Conservation (phyloP, 1,139 yeast genomes). For the Candida sp. region DNA sequence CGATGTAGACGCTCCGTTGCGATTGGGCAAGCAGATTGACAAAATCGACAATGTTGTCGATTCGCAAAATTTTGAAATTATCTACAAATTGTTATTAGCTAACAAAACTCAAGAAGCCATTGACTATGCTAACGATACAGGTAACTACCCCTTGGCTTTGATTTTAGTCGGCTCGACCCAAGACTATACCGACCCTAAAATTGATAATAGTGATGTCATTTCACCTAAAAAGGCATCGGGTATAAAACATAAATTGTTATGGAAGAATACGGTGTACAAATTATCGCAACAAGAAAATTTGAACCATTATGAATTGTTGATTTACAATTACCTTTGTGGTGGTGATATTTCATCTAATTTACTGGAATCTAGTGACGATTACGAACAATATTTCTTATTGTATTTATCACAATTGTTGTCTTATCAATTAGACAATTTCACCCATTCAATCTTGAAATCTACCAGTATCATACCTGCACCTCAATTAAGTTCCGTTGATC, state of each 20-base stretch:
- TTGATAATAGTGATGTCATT: slow-evolving; percentile 36
- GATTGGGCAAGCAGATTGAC: slow-evolving; percentile 38
- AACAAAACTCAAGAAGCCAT: slow-evolving; percentile 61
- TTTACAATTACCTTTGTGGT: slow-evolving; percentile 67
- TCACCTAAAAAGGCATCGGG: slow-evolving; percentile 45
- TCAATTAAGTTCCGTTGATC: slow-evolving; percentile 38
- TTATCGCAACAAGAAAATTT: slow-evolving; percentile 51
- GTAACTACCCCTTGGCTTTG: slow-evolving; percentile 70
- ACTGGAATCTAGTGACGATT: slow-evolving; percentile 43
- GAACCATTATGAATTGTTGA: slow-evolving; percentile 62
- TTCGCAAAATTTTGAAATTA: slow-evolving; percentile 48
- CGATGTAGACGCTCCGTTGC: slow-evolving; percentile 63
- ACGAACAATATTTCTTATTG: slow-evolving; percentile 76
- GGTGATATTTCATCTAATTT: slow-evolving; percentile 60
- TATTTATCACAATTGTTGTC: slow-evolving; percentile 53
- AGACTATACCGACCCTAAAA: slow-evolving; percentile 62
- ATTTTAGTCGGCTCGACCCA: slow-evolving; percentile 64
- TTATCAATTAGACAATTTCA: slow-evolving; percentile 22
- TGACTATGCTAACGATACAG: slow-evolving; percentile 62
- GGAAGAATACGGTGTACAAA: slow-evolving; percentile 74
- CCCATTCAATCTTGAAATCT: slow-evolving; percentile 9
- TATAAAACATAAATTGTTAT: slow-evolving; percentile 60
- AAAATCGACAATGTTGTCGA: slow-evolving; percentile 43
- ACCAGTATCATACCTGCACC: slow-evolving; percentile 41
- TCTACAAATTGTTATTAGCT: slow-evolving; percentile 61